Conservation (phyloP, 2,329 filamentous ascomycete species). For the Botrytis cinerea region DNA sequence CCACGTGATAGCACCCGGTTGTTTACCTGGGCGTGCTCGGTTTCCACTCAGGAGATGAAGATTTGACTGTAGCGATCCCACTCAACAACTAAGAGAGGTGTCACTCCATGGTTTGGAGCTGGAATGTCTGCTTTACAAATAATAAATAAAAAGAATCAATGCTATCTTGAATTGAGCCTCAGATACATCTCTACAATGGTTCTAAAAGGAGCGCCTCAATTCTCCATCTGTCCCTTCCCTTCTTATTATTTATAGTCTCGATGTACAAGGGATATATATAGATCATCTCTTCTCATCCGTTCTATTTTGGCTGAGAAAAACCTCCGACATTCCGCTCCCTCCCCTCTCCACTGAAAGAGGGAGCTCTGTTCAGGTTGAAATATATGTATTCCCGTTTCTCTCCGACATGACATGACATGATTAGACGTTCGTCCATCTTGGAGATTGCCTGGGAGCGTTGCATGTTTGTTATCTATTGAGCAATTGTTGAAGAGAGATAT, state of each 20-base stretch:
- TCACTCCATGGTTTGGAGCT: not conserved
- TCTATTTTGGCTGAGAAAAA: not conserved
- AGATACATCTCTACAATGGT: not conserved
- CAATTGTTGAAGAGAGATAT: not conserved
- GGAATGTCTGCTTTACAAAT: not conserved
- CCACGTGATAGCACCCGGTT: not conserved
- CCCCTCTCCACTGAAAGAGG: not conserved
- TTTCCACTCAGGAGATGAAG: not conserved
- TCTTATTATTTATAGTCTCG: not conserved
- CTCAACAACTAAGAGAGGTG: not conserved
- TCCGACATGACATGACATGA: not conserved
- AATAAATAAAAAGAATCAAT: not conserved
- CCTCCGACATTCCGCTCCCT: slow-evolving; percentile 10
- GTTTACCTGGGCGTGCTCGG: not conserved
- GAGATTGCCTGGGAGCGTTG: not conserved
- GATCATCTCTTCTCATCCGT: not conserved
- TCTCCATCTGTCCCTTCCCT: not conserved
- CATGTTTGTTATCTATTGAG: not conserved
- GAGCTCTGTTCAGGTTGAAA: not conserved
- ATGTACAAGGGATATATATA: not conserved
- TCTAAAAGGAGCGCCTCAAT: not conserved
- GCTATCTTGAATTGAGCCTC: not conserved
- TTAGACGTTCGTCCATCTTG: not conserved
- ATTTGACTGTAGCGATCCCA: not conserved
- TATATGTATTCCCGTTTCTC: not conserved